Percentiles rank a stretch among this genome's conserved stretches.
These are phyloP conservation scores for Exophiala alcalophila DNA, from an alignment of 2,329 filamentous ascomycete genomes.

Conservation along the genomic window DNA sequence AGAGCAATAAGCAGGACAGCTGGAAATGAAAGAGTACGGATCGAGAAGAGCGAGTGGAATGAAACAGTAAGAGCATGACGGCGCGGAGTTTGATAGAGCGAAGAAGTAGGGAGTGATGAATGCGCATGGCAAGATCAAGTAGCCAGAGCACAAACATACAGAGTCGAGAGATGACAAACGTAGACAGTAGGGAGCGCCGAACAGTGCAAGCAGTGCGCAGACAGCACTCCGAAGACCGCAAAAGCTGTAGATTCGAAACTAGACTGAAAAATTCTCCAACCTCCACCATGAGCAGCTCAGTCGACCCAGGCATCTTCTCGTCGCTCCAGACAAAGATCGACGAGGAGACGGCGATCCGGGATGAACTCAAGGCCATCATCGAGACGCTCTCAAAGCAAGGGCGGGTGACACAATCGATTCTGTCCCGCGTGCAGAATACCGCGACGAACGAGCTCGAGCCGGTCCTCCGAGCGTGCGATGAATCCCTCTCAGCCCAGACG, in stretches of 20 bases:
- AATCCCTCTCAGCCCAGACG: conserved; percentile 68
- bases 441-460: conserved; percentile 63
- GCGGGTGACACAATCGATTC: conserved; percentile 73
- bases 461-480: conserved; percentile 67
- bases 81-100: too few relatives aligned
- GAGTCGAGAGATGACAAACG: too few relatives aligned
- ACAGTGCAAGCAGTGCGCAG: too few relatives aligned
- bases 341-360: conserved; percentile 75
- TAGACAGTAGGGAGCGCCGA: too few relatives aligned
- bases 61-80: too few relatives aligned
- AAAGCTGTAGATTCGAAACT: too few relatives aligned
- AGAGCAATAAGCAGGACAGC: conserved; percentile 38
- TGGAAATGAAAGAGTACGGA: neutral
- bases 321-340: conserved; percentile 86
- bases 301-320: conserved; percentile 81
- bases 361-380: conserved; percentile 77
- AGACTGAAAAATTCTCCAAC: too few relatives aligned
- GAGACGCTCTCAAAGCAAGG: conserved; percentile 78
- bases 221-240: too few relatives aligned
- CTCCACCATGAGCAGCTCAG: conserved; percentile 22
- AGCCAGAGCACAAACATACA: too few relatives aligned
- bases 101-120: too few relatives aligned
- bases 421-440: conserved; percentile 88
- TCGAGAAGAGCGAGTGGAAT: neutral
- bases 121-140: too few relatives aligned